Percentiles rank a stretch among this genome's conserved stretches.
Evolutionary conservation across 2,329 filamentous ascomycete genomes (phyloP).

Genomic region (Xylariaceae sp.): DNA sequence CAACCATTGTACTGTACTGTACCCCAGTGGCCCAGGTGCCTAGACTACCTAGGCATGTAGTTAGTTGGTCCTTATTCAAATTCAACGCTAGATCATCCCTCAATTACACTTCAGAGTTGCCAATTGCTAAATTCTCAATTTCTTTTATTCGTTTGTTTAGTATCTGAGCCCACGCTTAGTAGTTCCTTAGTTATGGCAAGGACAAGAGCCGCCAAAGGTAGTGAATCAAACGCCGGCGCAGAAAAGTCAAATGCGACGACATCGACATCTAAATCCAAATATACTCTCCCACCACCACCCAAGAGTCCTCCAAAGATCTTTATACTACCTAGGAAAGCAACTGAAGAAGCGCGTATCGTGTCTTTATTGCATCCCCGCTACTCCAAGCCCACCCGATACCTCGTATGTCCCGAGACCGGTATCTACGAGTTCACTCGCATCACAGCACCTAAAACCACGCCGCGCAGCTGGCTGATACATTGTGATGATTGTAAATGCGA

Average conservation of each 20-base stretch:
- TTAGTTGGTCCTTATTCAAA: too few species aligned
- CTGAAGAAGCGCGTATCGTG: conserved; percentile 61
- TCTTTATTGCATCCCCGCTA: conserved; percentile 66
- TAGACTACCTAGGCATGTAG: too few species aligned
- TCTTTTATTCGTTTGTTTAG: too few species aligned
- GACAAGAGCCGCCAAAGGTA: conserved; percentile 54
- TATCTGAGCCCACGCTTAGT: too few species aligned
- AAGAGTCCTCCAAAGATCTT: conserved; percentile 61
- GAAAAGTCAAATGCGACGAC: conserved; percentile 34
- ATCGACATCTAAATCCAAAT: conserved; percentile 39
- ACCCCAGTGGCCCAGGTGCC: too few species aligned
- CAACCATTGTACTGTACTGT: too few species aligned
- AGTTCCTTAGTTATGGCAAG: too few species aligned
- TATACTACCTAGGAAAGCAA: conserved; percentile 63
- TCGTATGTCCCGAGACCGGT: conserved; percentile 66
- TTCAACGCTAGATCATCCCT: too few species aligned
- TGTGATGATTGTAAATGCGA: conserved; percentile 13
- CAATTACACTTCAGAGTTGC: too few species aligned
- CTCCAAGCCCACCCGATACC: conserved; percentile 61
- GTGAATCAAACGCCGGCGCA: conserved; percentile 37
- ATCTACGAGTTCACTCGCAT: conserved; percentile 70
- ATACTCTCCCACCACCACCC: conserved; percentile 48
- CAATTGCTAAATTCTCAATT: too few species aligned
- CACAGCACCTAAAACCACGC: conserved; percentile 56
- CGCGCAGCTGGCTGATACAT: conserved; percentile 68